Evolutionary conservation across 2,329 filamentous ascomycete species (phyloP).

Genomic region (Macrophomina pseudophaseolina): DNA sequence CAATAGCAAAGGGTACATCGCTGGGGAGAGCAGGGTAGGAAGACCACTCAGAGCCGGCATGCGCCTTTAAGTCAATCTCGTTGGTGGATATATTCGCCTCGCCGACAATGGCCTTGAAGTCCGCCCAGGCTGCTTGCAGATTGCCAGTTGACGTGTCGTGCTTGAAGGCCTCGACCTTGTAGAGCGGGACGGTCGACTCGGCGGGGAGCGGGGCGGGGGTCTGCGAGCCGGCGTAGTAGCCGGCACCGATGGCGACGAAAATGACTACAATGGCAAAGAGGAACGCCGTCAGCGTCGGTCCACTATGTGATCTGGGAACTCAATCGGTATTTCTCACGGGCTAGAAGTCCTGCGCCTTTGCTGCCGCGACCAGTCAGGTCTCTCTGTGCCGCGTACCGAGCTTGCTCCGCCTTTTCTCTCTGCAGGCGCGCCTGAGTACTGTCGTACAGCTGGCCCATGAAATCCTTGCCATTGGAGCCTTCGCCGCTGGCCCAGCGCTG

Average conservation of each 20-base stretch:
- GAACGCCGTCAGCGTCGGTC: neutral
- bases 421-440: slow-evolving; percentile 64
- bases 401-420: slow-evolving; percentile 63
- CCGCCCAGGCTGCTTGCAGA: slow-evolving; percentile 68
- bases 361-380: slow-evolving; percentile 38
- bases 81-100: slow-evolving; percentile 67
- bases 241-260: slow-evolving; percentile 55
- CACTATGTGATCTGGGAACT: neutral
- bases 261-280: slow-evolving; percentile 48
- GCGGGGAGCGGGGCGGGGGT: slow-evolving; percentile 53
- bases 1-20: slow-evolving; percentile 64
- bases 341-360: slow-evolving; percentile 20
- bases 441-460: slow-evolving; percentile 67
- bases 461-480: slow-evolving; percentile 48
- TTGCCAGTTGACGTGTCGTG: slow-evolving; percentile 63
- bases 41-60: slow-evolving; percentile 68
- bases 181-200: slow-evolving; percentile 64
- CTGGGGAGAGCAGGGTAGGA: slow-evolving; percentile 52
- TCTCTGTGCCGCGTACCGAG: slow-evolving; percentile 53
- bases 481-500: slow-evolving; percentile 12
- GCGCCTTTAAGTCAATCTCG: slow-evolving; percentile 58
- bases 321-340: slow-evolving; percentile 14
- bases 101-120: slow-evolving; percentile 66
- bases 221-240: slow-evolving; percentile 62
- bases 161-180: slow-evolving; percentile 52